Conservation (phyloP, 2,329 filamentous ascomycete genomes). For the Stagonosporopsis rhizophila region DNA sequence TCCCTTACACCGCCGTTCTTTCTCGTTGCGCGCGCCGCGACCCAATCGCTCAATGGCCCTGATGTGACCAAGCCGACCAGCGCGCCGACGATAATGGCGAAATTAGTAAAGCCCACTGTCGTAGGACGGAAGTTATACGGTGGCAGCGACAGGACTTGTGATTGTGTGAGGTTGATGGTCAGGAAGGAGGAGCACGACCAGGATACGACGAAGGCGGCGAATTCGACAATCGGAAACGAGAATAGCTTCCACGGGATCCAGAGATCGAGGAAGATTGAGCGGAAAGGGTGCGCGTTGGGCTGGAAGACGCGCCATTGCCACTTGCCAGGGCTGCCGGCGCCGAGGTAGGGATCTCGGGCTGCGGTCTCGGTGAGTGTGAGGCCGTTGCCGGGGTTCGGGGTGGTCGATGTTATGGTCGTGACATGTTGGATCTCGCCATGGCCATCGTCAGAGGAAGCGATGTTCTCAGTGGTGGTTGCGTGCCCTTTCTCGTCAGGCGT, state of each 20-base stretch:
- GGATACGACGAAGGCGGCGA: constrained; percentile 67
- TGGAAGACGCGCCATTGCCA: constrained; percentile 64
- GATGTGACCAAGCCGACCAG: constrained; percentile 63
- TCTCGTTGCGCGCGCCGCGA: constrained; percentile 61
- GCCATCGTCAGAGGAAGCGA: constrained; percentile 19
- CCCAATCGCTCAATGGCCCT: constrained; percentile 64
- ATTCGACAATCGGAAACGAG: constrained; percentile 68
- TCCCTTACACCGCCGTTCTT: constrained; percentile 64
- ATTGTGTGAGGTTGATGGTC: constrained; percentile 66
- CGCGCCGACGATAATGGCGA: constrained; percentile 62
- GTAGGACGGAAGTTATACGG: constrained; percentile 62
- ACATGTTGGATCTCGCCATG: constrained; percentile 37
- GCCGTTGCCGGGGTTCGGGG: constrained; percentile 19
- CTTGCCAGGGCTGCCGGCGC: constrained; percentile 62
- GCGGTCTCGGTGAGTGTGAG: constrained; percentile 47
- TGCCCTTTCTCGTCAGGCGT: constrained; percentile 31
- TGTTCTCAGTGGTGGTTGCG: constrained; percentile 20
- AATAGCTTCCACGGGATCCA: constrained; percentile 70
- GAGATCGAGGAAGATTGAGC: constrained; percentile 60
- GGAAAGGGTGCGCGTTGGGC: constrained; percentile 54
- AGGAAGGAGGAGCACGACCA: constrained; percentile 66
- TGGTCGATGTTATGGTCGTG: constrained; percentile 25
- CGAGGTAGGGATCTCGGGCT: constrained; percentile 62
- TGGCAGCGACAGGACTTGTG: constrained; percentile 61
- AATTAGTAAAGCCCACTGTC: constrained; percentile 63